A percentile compares a stretch with the other conserved stretches of the same genome.
phyloP scores from a whole-genome alignment of 83 land plant genomes.

The Picea abies region DNA sequence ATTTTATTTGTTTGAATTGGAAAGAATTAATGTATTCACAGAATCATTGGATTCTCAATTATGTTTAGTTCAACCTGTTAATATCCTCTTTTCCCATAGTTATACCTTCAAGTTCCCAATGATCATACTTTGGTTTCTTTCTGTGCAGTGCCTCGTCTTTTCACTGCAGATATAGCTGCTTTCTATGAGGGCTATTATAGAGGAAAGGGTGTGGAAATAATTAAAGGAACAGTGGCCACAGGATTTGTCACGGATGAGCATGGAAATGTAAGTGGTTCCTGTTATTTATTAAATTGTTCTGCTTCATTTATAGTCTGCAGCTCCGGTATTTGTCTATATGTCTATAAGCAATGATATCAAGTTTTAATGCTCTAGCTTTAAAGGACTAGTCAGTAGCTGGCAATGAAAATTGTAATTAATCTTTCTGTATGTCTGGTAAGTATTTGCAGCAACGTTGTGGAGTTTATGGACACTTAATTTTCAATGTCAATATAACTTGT shows the following conservation, averaged over 20 bases:
- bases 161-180: slow-evolving; percentile 78
- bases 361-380: background rate
- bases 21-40: background rate
- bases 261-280: slow-evolving; percentile 71
- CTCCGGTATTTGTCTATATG: background rate
- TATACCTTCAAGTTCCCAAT: background rate
- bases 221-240: slow-evolving; percentile 92
- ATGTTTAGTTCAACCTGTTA: background rate
- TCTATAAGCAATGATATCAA: background rate
- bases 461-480: background rate
- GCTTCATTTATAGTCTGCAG: background rate
- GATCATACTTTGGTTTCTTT: background rate
- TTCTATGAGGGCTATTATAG: slow-evolving; percentile 95
- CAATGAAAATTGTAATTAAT: background rate
- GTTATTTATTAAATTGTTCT: background rate
- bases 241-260: slow-evolving; percentile 72
- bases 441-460: too few species aligned
- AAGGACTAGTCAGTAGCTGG: background rate
- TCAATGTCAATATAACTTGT: background rate
- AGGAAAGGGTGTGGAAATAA: slow-evolving; percentile 76
- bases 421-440: too few species aligned
- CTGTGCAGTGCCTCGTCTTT: slow-evolving; percentile 90
- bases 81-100: background rate
- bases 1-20: background rate
- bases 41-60: background rate